Base-by-base conservation (phyloP, 2,329 filamentous ascomycete genomes). In the Penicillium sp. region DNA sequence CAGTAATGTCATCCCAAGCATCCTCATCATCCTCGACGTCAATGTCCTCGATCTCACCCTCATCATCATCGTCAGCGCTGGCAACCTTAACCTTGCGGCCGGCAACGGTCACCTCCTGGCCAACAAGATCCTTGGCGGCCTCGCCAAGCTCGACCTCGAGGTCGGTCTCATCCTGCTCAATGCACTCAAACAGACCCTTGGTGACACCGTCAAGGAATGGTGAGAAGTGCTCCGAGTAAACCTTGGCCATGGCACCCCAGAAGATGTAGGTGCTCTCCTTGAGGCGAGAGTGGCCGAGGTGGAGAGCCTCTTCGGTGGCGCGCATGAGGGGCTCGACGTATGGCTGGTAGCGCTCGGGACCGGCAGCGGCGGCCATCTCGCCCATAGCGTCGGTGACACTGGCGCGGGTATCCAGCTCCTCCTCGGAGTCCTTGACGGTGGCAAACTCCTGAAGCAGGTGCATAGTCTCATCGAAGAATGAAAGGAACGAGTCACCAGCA, bases 221-320 rank as follows among this genome's bases (percentile, higher is more conserved):
- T 46, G 69, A 59, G 54, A 75, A 75, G 47, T 73, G 69, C 63
- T 88, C 86, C 61, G 86, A 84, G 70, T 97, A 97, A 8, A 97
- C 89, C 74, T 94, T 94, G 52, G 91, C 86, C 65, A 98, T 83
- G 32, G 87, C 89, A 56, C 88, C 89, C 91, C 93, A 98, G 44
- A 98, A 79, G 52, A 97, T 94, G 73, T 95, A 98, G 67, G 89
- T 95, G 52, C 89, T 96, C 76, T 98, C 93, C 69, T 89, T 87
- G 42, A 97, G 82, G 47, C 90, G 82, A 34, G 90, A 87, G 72
- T 96, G 90, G 59, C 89, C 90, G 2, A 98, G 82, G 59, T 86
- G 77, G 2, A 97, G 78, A 45, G 87, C 90, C 70, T 96, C 90
- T 71, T 96, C 90, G 57, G 88, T 95, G 11, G 91, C 86, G 61